Percentiles rank a stretch among this genome's conserved stretches.
These are phyloP conservation scores for Gonapodya sp. DNA, from an alignment of 192 early-diverging fungal species.

Conservation along the genomic window DNA sequence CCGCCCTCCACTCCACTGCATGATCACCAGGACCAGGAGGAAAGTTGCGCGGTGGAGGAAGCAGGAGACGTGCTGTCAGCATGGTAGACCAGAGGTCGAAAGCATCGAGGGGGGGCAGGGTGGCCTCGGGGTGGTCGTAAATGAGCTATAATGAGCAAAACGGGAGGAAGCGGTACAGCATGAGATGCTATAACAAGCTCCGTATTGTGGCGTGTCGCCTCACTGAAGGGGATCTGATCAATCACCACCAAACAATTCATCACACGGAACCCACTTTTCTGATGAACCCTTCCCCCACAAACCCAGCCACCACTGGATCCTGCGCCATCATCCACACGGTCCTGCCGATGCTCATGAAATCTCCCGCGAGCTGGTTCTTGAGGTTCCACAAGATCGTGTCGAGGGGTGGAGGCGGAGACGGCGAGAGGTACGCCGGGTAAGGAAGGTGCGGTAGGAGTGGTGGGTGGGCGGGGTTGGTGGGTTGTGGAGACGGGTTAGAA, in stretches of 20 bases:
- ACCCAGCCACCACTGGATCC: background rate
- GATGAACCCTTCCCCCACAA: background rate
- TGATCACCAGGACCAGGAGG: background rate
- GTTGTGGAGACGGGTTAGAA: too few species aligned
- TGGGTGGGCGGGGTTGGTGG: too few species aligned
- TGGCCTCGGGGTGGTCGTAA: background rate
- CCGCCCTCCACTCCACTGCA: background rate
- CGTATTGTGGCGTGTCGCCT: too few species aligned
- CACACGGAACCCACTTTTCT: background rate
- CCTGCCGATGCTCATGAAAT: background rate
- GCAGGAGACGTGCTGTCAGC: background rate
- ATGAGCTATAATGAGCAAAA: background rate
- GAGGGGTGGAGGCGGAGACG: background rate
- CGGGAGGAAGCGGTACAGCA: too few species aligned
- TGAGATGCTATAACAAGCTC: too few species aligned
- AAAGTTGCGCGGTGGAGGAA: background rate
- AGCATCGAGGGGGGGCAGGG: background rate
- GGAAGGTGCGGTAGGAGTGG: too few species aligned
- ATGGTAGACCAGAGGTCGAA: background rate
- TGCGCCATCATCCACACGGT: background rate
- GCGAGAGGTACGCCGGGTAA: background rate
- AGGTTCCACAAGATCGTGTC: background rate
- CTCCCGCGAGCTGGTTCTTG: background rate
- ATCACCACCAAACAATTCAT: background rate
- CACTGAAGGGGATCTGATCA: background rate